Base-by-base conservation (phyloP, 495 filamentous ascomycete genomes). In the Xylaria sp. region DNA sequence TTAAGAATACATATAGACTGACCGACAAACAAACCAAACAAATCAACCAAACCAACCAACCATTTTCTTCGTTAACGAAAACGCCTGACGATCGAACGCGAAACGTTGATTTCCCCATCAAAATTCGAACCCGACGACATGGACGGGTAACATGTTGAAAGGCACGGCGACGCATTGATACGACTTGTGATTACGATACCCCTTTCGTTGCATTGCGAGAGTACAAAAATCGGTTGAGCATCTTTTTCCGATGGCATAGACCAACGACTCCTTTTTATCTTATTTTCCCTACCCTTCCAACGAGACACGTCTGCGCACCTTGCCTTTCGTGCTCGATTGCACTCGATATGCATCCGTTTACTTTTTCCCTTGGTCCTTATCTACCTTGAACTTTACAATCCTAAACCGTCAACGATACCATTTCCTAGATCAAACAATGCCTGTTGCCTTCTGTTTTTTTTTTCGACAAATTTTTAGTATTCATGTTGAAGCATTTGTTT, bases 101-200 rank as follows among this genome's bases (percentile, higher is more conserved):
- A 63, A 37, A 63, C 46, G 50, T 59, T 61, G 44, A 57, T 69
- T 70, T 53, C 52, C n/a, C 35, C 24, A 43, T 48, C 46, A 6
- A 12, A 26, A 63, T 43, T 31, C 33, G 44, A 35, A 55, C 61
- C 48, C 68, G 59, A 64, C 46, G 68, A 70, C 24, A 70, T 58
- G 44, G 37, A 43, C 40, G 40, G 44, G 46, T 15, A 33, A 68
- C 37, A 59, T 63, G 59, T 63, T 70, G 58, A 46, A 59, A 31
- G 41, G 46, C 24, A 26, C n/a, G 43, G 44, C 43, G 40, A 65
- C 46, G 69, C 61, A 66, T 59, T 71, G 61, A 58, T 71, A 71
- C 69, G 69, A 71, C 37, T 71, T 71, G 69, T 71, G 61, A 65
- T 71, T 71, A 71, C 69, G 69, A 71, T 71, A 71, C 69, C 69